Evolutionary conservation across 192 early-diverging fungal genomes (phyloP).

Genomic region (Coemansia sp.): DNA sequence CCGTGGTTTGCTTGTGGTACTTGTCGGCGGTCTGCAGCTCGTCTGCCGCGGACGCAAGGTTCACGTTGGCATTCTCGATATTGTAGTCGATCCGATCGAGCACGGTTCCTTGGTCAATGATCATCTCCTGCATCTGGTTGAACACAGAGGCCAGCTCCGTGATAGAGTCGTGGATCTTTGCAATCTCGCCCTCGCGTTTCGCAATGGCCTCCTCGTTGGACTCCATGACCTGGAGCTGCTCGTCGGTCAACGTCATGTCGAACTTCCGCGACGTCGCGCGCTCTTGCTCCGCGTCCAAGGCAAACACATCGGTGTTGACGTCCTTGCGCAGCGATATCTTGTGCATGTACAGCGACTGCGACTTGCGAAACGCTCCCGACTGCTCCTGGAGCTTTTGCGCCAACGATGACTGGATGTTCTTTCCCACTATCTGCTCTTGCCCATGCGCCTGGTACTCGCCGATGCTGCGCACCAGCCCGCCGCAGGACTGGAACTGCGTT

Average conservation of each 20-base stretch:
- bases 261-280: slow-evolving; percentile 41
- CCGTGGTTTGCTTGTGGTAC: slow-evolving; percentile 78
- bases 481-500: slow-evolving; percentile 79
- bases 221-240: slow-evolving; percentile 74
- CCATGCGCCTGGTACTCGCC: slow-evolving; percentile 54
- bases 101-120: slow-evolving; percentile 96
- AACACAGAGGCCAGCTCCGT: slow-evolving; percentile 87
- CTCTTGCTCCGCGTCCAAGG: slow-evolving; percentile 37
- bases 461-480: slow-evolving; percentile 77
- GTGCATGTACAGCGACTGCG: slow-evolving; percentile 84
- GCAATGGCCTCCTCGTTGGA: slow-evolving; percentile 74
- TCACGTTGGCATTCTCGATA: slow-evolving; percentile 78
- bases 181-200: slow-evolving; percentile 89
- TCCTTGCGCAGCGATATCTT: slow-evolving; percentile 56
- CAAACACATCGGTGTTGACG: slow-evolving; percentile 47
- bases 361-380: slow-evolving; percentile 78
- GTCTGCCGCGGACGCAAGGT: slow-evolving; percentile 79
- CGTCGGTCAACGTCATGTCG: slow-evolving; percentile 74
- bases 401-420: slow-evolving; percentile 87
- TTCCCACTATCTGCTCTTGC: slow-evolving; percentile 66
- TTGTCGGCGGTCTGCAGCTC: slow-evolving; percentile 76
- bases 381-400: slow-evolving; percentile 87
- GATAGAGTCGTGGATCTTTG: slow-evolving; percentile 90
- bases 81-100: slow-evolving; percentile 98
- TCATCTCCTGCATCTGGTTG: slow-evolving; percentile 89